phyloP scores from a whole-genome alignment of 441 rosid genomes.

The Gossypium lobatum region DNA sequence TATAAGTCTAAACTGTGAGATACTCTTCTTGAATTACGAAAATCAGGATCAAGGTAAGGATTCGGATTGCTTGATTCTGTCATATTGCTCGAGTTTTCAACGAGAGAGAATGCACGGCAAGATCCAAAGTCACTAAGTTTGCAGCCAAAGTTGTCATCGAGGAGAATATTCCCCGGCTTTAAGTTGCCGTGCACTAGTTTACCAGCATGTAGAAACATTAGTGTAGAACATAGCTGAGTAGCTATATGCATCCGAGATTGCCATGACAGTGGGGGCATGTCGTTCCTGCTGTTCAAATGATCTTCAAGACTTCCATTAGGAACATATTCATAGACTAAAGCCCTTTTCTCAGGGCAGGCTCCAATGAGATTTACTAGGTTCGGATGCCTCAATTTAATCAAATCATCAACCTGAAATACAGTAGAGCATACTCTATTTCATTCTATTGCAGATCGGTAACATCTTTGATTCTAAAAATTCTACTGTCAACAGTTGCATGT shows the following conservation, averaged over 20 bases:
- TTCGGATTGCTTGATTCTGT: slow-evolving; percentile 23
- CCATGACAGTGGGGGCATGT: slow-evolving; percentile 36
- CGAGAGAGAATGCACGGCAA: slow-evolving; percentile 13
- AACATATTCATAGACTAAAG: slow-evolving; percentile 38
- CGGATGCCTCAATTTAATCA: slow-evolving; percentile 45
- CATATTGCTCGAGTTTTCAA: slow-evolving; percentile 28
- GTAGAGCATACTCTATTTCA: neutral
- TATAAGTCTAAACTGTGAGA: slow-evolving; percentile 78
- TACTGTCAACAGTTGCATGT: neutral
- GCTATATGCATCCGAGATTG: slow-evolving; percentile 37
- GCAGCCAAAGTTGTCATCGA: slow-evolving; percentile 35
- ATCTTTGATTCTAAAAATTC: neutral
- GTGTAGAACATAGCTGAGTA: slow-evolving; percentile 37
- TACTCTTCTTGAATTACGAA: slow-evolving; percentile 56
- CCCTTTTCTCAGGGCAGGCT: slow-evolving; percentile 35
- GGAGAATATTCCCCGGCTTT: slow-evolving; percentile 36
- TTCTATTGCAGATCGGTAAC: neutral
- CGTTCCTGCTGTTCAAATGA: slow-evolving; percentile 31
- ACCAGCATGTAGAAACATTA: slow-evolving; percentile 37
- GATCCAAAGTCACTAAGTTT: slow-evolving; percentile 36
- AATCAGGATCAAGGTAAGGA: slow-evolving; percentile 80
- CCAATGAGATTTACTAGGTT: slow-evolving; percentile 43
- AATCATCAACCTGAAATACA: slow-evolving; percentile 33
- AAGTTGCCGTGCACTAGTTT: slow-evolving; percentile 38
- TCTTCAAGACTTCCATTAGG: slow-evolving; percentile 48